Evolutionary conservation across 495 filamentous ascomycete genomes (phyloP), one percentile per base, ranked within the genome.

Genomic region (Neurospora sp.): DNA sequence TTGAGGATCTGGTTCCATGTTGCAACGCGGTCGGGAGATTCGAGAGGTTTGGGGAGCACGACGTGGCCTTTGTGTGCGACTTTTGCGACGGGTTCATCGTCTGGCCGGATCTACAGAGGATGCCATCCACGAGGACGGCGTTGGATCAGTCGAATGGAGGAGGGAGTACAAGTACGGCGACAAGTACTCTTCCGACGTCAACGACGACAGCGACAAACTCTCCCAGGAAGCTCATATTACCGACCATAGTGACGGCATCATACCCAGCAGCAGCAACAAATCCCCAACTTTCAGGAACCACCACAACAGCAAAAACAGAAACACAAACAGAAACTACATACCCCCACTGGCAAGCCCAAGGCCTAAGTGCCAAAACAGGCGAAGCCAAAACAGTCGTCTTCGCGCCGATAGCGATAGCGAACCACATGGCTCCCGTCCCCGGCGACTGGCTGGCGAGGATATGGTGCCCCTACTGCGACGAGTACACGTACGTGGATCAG

Each of bases 71-170:
- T 71, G 80, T 85, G 0, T 86, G 84, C 74, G 81, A 86, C 74
- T 86, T 82, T 72, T 86, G 84, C 79, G 82, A 85, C 74, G 84
- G 84, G 9, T 82, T 80, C 48, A 73, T 86, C 14, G 78, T 86
- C 31, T 86, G 84, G 84, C 78, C 82, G 39, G 81, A 86, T 73
- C 73, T 86, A 70, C 76, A 75, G 61, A 75, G 74, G 4, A 81
- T 85, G 74, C 83, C 84, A 14, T 78, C 81, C 2, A 77, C 77
- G 44, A 72, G 84, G 27, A 71, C 78, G 12, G 73, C 76, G 22
- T 71, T 74, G n/a, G 39, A 72, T 0, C 42, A 76, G 7, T 31
- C 69, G 39, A 61, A 69, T 18, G 65, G 68, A 10, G 65, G 68
- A 10, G 53, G 48, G 31, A 42, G 31, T 69, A 38, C 14, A 7